Evolutionary conservation across 139 green algal genomes (phyloP), one percentile per base, ranked within the genome.

Genomic region (Eudorina sp.): DNA sequence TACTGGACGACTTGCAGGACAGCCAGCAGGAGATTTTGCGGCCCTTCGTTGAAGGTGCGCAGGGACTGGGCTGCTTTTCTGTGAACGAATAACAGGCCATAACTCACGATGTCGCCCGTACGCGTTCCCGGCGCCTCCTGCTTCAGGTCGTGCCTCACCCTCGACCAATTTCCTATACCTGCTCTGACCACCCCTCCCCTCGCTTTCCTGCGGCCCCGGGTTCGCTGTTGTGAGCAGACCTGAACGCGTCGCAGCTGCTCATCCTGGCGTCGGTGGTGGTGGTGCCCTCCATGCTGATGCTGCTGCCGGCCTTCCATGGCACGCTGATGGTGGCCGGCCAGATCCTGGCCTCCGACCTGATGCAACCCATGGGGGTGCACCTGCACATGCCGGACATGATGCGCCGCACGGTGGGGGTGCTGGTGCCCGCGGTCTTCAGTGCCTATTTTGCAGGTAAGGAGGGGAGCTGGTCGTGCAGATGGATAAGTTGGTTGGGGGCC

Each of bases 1-100:
- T 92, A 27, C 84, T 92, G 53, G 76, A 80, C 19, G 85, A 92
- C 43, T 70, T 92, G 85, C 89, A 92, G 34, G 80, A 84, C 40
- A 69, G 31, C 23, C 79, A 89, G 79, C 45, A 46, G 3, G 70
- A 74, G 18, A 36, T 88, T 23, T 14, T 86, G 18, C 36, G 41
- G 46, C 89, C 78, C 58, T 48, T 90, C 23, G 60, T 84, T 13
- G 48, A 64, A 43, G 89, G 89, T 92, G 46, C 27, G 62, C 4
- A n/a, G 9, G 29, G 55, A 11, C 55, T 6, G 55, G 23, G 7
- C 55, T 66, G 55, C 23, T 25, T 4, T 66, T 66, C 29, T 23
- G 29, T 34, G 8, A 66, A 25, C 55, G 23, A 66, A 23, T 66
- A 27, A 66, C 29, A 66, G 8, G n/a, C n/a, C n/a, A n/a, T n/a